These are phyloP conservation scores for Buddleja alternifolia DNA, from an alignment of 257 asterid genomes.

Conservation along the genomic window DNA sequence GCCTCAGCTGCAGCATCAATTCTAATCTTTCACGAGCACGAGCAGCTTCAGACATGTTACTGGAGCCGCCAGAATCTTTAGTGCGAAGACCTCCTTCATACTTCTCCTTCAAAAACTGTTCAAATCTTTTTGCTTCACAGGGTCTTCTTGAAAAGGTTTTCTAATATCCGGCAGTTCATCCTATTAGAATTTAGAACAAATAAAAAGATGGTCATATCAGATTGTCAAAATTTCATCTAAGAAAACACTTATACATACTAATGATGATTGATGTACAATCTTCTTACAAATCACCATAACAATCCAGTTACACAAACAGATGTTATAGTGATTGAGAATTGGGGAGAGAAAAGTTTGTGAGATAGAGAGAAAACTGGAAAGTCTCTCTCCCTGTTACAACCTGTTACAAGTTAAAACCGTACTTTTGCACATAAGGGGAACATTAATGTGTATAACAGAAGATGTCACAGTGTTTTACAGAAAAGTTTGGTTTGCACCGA, in stretches of 20 bases:
- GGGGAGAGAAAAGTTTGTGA: too few species aligned
- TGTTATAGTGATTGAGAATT: too few species aligned
- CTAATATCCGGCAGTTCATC: constrained; percentile 53
- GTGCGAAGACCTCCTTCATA: constrained; percentile 92
- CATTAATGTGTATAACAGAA: too few species aligned
- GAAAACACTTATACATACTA: constrained; percentile 1
- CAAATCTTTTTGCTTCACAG: constrained; percentile 88
- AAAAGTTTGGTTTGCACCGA: too few species aligned
- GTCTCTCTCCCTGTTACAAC: too few species aligned
- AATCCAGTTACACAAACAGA: too few species aligned
- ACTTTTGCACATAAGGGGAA: too few species aligned
- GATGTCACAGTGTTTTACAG: too few species aligned
- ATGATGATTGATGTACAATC: neutral
- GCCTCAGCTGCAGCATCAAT: constrained; percentile 81
- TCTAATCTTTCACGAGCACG: constrained; percentile 99
- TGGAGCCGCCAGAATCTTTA: constrained; percentile 81
- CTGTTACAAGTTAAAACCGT: too few species aligned
- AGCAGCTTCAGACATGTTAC: constrained; percentile 90
- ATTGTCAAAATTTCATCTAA: neutral
- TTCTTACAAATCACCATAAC: constrained; percentile 2
- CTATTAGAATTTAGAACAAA: constrained; percentile 41
- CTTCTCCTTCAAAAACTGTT: constrained; percentile 94
- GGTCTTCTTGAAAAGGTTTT: constrained; percentile 75
- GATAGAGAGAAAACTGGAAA: too few species aligned
- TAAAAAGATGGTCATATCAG: constrained; percentile 16